Base-by-base conservation (phyloP, 768 basidiomycete genomes). In the Sutorius australiensis region DNA sequence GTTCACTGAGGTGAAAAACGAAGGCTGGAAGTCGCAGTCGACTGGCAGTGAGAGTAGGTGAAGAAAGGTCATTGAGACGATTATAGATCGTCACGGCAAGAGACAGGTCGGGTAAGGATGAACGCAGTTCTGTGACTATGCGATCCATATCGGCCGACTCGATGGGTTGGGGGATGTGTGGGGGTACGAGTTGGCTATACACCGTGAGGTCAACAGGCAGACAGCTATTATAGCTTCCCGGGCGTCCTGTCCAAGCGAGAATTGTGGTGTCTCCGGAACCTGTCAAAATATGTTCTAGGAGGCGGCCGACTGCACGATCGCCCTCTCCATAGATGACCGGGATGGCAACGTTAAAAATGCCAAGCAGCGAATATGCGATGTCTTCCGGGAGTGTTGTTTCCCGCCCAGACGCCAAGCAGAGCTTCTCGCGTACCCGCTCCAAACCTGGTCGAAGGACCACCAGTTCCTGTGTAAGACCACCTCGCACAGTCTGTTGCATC, bases 351-450 rank as follows among this genome's bases (percentile, higher is more conserved):
- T 51, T 41, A 46, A 62, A 59, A 17, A 62, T 54, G 0, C 60
- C 57, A 3, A 55, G 11, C 7, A 62, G 8, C 5, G 61, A 62
- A 21, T 62, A 59, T 0, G 55, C 60, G 19, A 28, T 21, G 9
- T 58, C 57, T 21, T 60, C 58, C 11, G 30, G 47, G 2, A 19
- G 44, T 1, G 51, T 61, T 6, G 60, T 48, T 24, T 50, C 28
- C 0, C 60, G 61, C 34, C 0, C 14, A 1, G 60, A 52, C 28
- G 60, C 60, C 19, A 61, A 3, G n/a, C 32, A 51, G 12, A 62
- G 54, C 33, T 62, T 62, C 49, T 62, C 60, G 2, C 61, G 61
- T 16, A 49, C 60, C 19, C 19, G 50, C 14, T 53, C 44, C 5
- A 62, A 24, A 11, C 54, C 57, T 0, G 61, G 60, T 5, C 5